phyloP scores from a whole-genome alignment of 2,329 filamentous ascomycete species.

The Beauveria australis region DNA sequence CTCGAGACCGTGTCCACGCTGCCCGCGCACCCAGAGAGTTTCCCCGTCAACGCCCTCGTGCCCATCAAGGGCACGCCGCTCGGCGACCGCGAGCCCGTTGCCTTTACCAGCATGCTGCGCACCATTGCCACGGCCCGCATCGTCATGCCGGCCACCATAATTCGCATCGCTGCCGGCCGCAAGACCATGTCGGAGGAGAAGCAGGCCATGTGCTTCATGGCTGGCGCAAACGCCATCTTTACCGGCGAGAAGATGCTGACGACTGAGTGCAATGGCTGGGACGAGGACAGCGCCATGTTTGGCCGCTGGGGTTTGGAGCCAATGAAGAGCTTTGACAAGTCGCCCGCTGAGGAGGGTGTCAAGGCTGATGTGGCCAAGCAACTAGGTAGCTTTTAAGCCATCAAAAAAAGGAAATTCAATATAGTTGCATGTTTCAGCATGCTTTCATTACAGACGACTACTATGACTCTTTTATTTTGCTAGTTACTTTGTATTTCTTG shows the following conservation, averaged over 20 bases:
- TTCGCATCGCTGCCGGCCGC: conserved; percentile 76
- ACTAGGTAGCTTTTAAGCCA: conserved; percentile 1
- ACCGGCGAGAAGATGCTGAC: conserved; percentile 95
- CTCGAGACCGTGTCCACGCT: conserved; percentile 76
- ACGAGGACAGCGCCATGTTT: conserved; percentile 80
- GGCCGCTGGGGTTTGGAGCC: conserved; percentile 71
- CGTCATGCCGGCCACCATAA: conserved; percentile 77
- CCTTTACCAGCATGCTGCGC: conserved; percentile 70
- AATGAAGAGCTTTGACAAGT: conserved; percentile 52
- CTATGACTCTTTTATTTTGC: background rate
- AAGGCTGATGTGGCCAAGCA: conserved; percentile 8
- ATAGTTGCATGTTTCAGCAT: background rate
- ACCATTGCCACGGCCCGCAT: conserved; percentile 79
- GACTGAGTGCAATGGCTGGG: conserved; percentile 84
- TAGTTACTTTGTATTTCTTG: no score
- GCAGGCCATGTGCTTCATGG: conserved; percentile 83
- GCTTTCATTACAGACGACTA: no score
- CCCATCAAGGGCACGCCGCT: conserved; percentile 86
- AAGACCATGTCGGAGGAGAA: conserved; percentile 82
- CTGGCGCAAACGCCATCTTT: conserved; percentile 89
- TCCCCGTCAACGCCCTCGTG: conserved; percentile 85
- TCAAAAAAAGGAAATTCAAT: background rate
- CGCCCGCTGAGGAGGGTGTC: conserved; percentile 13
- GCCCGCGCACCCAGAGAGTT: conserved; percentile 77
- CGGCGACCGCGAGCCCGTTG: conserved; percentile 62